A percentile compares a stretch with the other conserved stretches of the same genome.
Conservation (phyloP, 352 stramenopile genomes). For the Globisporangium rhizosaccharum region DNA sequence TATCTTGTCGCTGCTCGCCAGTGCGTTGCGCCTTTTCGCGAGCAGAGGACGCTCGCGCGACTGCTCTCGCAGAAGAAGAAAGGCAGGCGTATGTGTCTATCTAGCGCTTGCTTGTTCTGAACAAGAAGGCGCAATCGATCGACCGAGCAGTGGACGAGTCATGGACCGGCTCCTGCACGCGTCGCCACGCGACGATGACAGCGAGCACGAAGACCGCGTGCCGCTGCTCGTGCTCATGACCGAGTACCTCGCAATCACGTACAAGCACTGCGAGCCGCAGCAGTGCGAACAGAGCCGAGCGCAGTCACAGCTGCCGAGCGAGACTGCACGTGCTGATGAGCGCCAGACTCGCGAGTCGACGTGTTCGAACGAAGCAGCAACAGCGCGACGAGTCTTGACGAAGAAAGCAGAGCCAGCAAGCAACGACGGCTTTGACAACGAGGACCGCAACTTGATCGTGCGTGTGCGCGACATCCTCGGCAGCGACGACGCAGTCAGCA, state of each 20-base stretch:
- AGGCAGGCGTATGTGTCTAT: neutral
- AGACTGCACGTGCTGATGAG: neutral
- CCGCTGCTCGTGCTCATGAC: conserved; percentile 21
- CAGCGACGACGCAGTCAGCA: neutral
- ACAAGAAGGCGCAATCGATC: neutral
- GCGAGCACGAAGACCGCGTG: neutral
- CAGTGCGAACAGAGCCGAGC: neutral
- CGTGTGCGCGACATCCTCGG: conserved; percentile 33
- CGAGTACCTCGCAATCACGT: conserved; percentile 22
- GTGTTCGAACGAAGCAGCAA: neutral
- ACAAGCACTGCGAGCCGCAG: conserved; percentile 15
- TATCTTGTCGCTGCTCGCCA: neutral
- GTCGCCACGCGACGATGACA: neutral
- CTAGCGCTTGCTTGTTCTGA: neutral
- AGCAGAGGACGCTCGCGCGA: neutral
- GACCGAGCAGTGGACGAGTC: neutral
- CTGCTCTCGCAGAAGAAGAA: neutral
- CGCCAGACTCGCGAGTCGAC: neutral
- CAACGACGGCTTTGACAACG: conserved; percentile 43
- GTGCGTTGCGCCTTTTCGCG: neutral
- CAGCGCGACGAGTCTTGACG: conserved; percentile 25
- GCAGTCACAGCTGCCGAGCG: no score
- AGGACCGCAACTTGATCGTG: conserved; percentile 47
- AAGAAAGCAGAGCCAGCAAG: conserved; percentile 30
- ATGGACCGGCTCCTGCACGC: neutral